Evolutionary conservation across 257 asterid genomes (phyloP), one percentile per base, ranked within the genome.

Genomic region (Solanum ahanhuiri): DNA sequence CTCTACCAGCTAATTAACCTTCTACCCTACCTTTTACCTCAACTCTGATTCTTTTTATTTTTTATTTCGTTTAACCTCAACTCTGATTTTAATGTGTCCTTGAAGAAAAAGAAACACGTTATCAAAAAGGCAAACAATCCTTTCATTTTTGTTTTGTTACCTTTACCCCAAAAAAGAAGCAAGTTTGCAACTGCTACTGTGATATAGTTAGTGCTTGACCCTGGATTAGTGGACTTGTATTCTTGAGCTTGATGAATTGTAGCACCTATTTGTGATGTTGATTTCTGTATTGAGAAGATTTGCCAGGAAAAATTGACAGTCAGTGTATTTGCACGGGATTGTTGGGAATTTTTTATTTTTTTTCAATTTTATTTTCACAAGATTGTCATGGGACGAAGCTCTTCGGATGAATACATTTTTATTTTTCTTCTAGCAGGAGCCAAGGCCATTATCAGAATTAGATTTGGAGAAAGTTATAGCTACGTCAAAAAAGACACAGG

Each of bases 381-480:
- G 64, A 79, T 25, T 79, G 66, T 45, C 25, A 79, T 4, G 17
- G 23, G 64, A 4, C 39, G 10, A 77, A 4, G 41, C 23, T 43
- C 39, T 48, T 5, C 9, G 84, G 41, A 8, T 37, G 25, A 48
- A 45, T 28, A 4, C 30, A 17, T 45, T 43, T 20, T 25, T 43
- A n/a, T 48, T 22, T 71, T 41, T 83, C 34, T n/a, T 60, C 37
- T 25, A 79, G 35, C 85, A 83, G 77, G 97, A 92, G 83, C 93
- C 97, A 17, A 93, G 99, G 85, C 91, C 94, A 87, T 91, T 95
- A 88, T 75, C 93, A 5, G 94, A 91, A 87, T 51, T 18, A 6
- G 98, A 96, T 89, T 88, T 96, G 90, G 97, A 93, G 91, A 91
- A 85, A 82, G 97, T 92, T n/a, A 63, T 93, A 33, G 88, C 93